Conservation (phyloP, 2,329 filamentous ascomycete genomes). For the Endoconidiophora polonica region DNA sequence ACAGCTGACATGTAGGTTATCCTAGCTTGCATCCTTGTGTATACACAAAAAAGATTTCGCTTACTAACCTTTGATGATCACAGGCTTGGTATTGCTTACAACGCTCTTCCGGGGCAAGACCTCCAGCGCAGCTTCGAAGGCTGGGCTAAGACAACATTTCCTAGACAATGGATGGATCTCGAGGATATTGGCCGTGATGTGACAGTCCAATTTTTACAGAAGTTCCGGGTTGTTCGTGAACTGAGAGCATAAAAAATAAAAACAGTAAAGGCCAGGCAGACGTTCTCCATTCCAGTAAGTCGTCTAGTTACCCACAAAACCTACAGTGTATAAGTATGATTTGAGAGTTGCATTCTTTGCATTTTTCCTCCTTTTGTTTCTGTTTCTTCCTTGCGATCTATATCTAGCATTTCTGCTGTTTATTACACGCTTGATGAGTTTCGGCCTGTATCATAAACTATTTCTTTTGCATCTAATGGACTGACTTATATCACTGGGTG, state of each 20-base stretch:
- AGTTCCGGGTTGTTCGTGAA: conserved; percentile 33
- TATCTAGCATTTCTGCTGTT: no score
- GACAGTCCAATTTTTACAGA: conserved; percentile 28
- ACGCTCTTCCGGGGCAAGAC: conserved; percentile 47
- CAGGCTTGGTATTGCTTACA: conserved; percentile 62
- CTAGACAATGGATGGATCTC: conserved; percentile 51
- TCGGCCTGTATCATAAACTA: no score
- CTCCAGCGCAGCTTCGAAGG: conserved; percentile 53
- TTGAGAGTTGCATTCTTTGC: no score
- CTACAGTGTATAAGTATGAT: no score
- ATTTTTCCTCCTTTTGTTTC: no score
- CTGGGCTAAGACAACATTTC: conserved; percentile 56
- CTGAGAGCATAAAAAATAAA: conserved; percentile 28
- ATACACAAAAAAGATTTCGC: neutral
- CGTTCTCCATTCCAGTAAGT: neutral
- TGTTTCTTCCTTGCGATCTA: no score
- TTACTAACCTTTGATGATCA: neutral
- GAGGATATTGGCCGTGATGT: conserved; percentile 33
- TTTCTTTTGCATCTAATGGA: no score
- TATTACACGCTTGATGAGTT: no score
- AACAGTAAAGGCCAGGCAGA: neutral
- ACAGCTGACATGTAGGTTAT: conserved; percentile 52
- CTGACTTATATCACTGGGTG: no score
- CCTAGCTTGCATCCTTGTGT: neutral
- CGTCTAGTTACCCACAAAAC: no score